A percentile compares a stretch with the other conserved stretches of the same genome.
phyloP scores from a whole-genome alignment of 2,329 filamentous ascomycete genomes.

The Teratosphaeria nubilosa region DNA sequence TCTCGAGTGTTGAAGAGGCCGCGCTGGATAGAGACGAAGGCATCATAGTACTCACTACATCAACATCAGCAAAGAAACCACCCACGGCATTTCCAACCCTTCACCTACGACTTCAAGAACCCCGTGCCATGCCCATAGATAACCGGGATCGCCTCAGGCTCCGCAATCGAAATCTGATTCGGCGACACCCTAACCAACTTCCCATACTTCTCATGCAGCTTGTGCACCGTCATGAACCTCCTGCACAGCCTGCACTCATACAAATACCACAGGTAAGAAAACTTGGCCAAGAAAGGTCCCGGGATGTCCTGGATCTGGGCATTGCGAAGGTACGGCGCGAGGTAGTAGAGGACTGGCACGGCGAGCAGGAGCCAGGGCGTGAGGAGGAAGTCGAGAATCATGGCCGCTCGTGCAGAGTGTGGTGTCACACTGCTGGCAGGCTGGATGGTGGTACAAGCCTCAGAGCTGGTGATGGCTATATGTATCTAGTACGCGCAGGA shows the following conservation, averaged over 20 bases:
- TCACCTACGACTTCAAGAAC: conserved; percentile 36
- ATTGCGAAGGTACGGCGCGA: conserved; percentile 52
- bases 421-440: not conserved
- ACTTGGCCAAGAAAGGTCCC: conserved; percentile 53
- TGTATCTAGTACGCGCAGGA: not conserved
- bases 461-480: not conserved
- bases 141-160: conserved; percentile 61
- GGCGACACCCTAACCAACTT: conserved; percentile 77
- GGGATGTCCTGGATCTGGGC: conserved; percentile 47
- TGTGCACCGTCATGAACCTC: conserved; percentile 50
- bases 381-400: conserved; percentile 32
- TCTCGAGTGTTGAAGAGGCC: conserved; percentile 86
- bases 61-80: not conserved
- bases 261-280: conserved; percentile 75
- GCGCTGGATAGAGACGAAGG: conserved; percentile 76
- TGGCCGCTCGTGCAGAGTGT: conserved; percentile 9
- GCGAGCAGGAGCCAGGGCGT: conserved; percentile 39
- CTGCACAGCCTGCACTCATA: conserved; percentile 50
- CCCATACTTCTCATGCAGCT: conserved; percentile 64
- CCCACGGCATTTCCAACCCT: not conserved
- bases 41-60: conserved; percentile 72
- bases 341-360: conserved; percentile 44
- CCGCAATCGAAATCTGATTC: conserved; percentile 71
- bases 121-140: conserved; percentile 59
- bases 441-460: not conserved